Conservation (phyloP, 208 protist genomes). For the Cochliopodium minus region DNA sequence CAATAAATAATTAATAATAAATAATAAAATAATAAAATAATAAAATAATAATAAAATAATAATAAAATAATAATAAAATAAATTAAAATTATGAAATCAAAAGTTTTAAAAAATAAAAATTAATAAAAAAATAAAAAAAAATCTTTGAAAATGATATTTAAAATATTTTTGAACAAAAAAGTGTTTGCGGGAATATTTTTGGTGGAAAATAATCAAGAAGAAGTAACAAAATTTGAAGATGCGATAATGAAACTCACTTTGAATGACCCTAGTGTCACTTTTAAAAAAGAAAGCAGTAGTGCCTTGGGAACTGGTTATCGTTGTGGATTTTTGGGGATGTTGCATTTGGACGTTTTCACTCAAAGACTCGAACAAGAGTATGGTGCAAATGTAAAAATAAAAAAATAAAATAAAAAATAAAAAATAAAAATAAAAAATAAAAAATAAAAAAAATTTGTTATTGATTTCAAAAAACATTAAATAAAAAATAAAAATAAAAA, state of each 20-base stretch:
- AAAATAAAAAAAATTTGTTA: background rate
- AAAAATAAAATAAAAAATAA: constrained; percentile 74
- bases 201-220: constrained; percentile 45
- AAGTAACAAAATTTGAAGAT: constrained; percentile 57
- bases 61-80: too few relatives aligned
- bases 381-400: constrained; percentile 64
- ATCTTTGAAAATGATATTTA: too few relatives aligned
- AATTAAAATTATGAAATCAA: too few relatives aligned
- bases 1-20: too few relatives aligned
- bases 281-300: constrained; percentile 52
- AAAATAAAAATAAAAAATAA: background rate
- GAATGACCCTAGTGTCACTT: constrained; percentile 73
- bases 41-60: too few relatives aligned
- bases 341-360: constrained; percentile 92
- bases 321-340: constrained; percentile 85
- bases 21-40: too few relatives aligned
- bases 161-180: constrained; percentile 29
- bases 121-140: too few relatives aligned
- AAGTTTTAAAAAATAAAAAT: too few relatives aligned
- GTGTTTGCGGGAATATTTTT: constrained; percentile 88
- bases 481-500: background rate
- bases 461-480: background rate
- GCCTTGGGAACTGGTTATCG: constrained; percentile 70
- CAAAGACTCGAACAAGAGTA: constrained; percentile 77
- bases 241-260: constrained; percentile 68